Base-by-base conservation (phyloP, 192 early-diverging fungal species). In the Linnemannia schmuckeri region DNA sequence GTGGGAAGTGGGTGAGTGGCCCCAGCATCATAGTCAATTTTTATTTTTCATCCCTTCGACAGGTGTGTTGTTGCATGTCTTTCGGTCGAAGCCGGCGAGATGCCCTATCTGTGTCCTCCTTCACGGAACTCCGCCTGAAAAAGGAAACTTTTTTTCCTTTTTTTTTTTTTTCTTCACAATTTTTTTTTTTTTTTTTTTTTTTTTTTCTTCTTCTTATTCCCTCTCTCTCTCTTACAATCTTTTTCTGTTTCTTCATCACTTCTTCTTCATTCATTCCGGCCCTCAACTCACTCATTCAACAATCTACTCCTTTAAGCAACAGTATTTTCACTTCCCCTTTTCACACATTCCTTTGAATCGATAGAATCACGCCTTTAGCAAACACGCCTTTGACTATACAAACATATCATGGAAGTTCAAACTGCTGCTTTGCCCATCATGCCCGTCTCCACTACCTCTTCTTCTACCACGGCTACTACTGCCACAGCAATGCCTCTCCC, bases 391-490 rank as follows among this genome's bases (percentile, higher is more conserved):
- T 9, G 27, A 5, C 4, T 49, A 1, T 44, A 44, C 42, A 46
- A 46, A 57, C 20, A 46, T 6, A 41, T 33, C 49, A 85, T 85
- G 83, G 78, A 85, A 44, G 78, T 79, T n/a, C 83, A 85, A 52
- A 18, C 83, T 41, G 44, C 78, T 57, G 35, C 74, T 13, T 54
- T 72, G 68, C 71, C 35, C 20, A 85, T 80, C 52, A 61, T 61
- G 22, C 66, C 76, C 24, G 63, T 74, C 37, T 75, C 83, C 18
- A 40, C 72, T 22, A 13, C 79, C 8, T 44, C 79, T 22, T 40
- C 72, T 69, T 47, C 79, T 27, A 27, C 72, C 47, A 27, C 49
- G 40, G 20, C 52, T 33, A 33, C 70, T 18, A 3, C 77, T 33
- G 24, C 70, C 9, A 13, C 47, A 72, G 24, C 71, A 35, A 8